phyloP scores from a whole-genome alignment of 208 protist genomes.

The Eutreptiella sp. region DNA sequence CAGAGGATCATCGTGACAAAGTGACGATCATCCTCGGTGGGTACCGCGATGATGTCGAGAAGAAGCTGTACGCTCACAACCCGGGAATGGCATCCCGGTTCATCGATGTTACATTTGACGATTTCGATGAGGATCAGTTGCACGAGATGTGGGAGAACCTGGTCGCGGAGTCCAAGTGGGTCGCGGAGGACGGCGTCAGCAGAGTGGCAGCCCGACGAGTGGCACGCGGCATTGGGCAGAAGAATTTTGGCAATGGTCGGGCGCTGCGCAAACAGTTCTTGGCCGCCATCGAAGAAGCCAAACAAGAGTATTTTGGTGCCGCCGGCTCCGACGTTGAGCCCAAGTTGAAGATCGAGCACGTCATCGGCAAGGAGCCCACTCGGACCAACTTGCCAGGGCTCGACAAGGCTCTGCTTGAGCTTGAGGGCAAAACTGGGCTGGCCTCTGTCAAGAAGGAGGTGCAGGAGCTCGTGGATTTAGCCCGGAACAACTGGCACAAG shows the following conservation, averaged over 20 bases:
- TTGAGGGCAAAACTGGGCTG: slow-evolving; percentile 13
- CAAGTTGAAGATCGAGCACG: background rate
- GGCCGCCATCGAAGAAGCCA: slow-evolving; percentile 1
- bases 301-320: background rate
- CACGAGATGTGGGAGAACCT: background rate
- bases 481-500: slow-evolving; percentile 15
- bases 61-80: slow-evolving; percentile 32
- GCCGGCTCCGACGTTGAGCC: background rate
- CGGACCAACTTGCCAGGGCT: background rate
- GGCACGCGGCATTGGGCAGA: background rate
- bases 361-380: slow-evolving; percentile 1
- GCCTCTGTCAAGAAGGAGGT: slow-evolving; percentile 28
- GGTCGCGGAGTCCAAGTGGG: background rate
- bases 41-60: slow-evolving; percentile 28
- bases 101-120: slow-evolving; percentile 26
- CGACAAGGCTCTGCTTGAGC: background rate
- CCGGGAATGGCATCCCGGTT: slow-evolving; percentile 31
- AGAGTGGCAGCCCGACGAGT: slow-evolving; percentile 8
- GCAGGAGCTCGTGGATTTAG: slow-evolving; percentile 15
- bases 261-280: slow-evolving; percentile 18
- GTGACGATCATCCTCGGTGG: slow-evolving; percentile 33
- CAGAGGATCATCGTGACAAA: slow-evolving; percentile 20
- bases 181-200: background rate
- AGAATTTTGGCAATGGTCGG: slow-evolving; percentile 27
- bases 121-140: slow-evolving; percentile 29